Conservation (phyloP, 2,329 filamentous ascomycete genomes). For the Akanthomyces lecanii region DNA sequence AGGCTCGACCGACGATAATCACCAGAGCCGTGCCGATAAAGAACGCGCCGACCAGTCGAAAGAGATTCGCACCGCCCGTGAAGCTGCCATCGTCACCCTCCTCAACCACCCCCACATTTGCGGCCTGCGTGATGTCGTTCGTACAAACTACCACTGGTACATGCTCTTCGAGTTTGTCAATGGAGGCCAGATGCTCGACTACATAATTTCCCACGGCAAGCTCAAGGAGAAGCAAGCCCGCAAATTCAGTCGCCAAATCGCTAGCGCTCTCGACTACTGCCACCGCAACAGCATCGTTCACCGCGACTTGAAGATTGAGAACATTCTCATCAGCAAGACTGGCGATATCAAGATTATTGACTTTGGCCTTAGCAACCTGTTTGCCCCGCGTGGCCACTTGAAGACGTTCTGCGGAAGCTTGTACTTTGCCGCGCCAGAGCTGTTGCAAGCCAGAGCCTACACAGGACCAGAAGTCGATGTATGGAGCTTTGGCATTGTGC, state of each 20-base stretch:
- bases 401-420: constrained; percentile 98
- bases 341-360: constrained; percentile 99
- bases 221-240: constrained; percentile 97
- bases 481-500: constrained; percentile 97
- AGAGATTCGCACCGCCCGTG: constrained; percentile 88
- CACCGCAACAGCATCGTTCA: constrained; percentile 98
- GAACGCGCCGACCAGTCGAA: constrained; percentile 94
- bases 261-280: constrained; percentile 93
- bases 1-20: constrained; percentile 82
- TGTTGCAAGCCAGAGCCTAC: constrained; percentile 90
- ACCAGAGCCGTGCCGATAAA: constrained; percentile 64
- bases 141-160: constrained; percentile 98
- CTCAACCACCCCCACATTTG: constrained; percentile 95
- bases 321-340: constrained; percentile 97
- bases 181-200: constrained; percentile 98
- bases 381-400: constrained; percentile 76
- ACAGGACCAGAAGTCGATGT: constrained; percentile 95
- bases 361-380: constrained; percentile 95
- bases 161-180: constrained; percentile 99
- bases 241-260: constrained; percentile 96
- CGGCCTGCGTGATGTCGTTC: constrained; percentile 88
- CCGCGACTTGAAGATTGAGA: constrained; percentile 96
- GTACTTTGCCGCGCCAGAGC: constrained; percentile 94
- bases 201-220: constrained; percentile 97
- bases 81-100: constrained; percentile 93